phyloP scores from a whole-genome alignment of 148 eudicot genomes.

The Spergularia marina region DNA sequence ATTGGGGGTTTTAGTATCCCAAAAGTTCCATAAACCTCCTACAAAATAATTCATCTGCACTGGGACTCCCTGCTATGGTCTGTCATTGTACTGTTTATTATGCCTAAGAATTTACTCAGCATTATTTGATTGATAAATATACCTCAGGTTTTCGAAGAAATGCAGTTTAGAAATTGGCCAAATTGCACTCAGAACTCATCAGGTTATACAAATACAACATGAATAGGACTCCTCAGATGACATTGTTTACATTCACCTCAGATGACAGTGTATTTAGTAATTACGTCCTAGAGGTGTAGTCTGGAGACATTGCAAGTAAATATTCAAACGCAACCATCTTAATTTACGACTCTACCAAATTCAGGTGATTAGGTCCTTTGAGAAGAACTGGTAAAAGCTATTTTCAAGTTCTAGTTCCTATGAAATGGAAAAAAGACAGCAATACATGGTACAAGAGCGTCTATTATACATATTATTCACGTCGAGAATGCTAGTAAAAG shows the following conservation, averaged over 20 bases:
- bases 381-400: background rate
- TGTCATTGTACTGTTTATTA: constrained; percentile 4
- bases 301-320: background rate
- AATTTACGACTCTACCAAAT: background rate
- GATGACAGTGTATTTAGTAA: too few relatives aligned
- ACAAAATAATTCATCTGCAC: constrained; percentile 19
- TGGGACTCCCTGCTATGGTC: background rate
- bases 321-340: background rate
- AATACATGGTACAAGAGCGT: background rate
- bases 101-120: background rate
- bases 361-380: background rate
- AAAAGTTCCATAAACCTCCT: constrained; percentile 32
- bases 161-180: too few relatives aligned
- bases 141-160: too few relatives aligned
- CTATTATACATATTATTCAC: background rate
- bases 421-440: too few relatives aligned
- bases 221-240: too few relatives aligned
- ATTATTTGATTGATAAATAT: too few relatives aligned
- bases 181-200: too few relatives aligned
- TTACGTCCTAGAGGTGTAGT: too few relatives aligned
- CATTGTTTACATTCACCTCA: too few relatives aligned
- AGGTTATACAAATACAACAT: too few relatives aligned
- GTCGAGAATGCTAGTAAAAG: constrained; percentile 9
- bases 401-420: background rate
- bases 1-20: constrained; percentile 46